Percentiles rank a stretch among this genome's conserved stretches.
These are phyloP conservation scores for Ascoidea rubescens DNA, from an alignment of 805 yeast species.

Conservation along the genomic window DNA sequence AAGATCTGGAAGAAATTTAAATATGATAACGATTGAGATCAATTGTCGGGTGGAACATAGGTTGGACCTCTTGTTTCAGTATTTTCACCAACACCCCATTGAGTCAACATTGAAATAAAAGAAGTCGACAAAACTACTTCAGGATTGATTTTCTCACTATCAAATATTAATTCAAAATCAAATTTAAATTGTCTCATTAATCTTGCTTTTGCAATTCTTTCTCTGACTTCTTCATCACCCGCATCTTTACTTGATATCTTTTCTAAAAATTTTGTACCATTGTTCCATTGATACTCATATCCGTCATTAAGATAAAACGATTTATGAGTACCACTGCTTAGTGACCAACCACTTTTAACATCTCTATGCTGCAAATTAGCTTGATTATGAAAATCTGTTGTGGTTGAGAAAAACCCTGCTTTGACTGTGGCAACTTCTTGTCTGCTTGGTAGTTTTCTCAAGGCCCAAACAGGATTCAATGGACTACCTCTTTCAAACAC, in stretches of 20 bases:
- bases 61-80: conserved; percentile 45
- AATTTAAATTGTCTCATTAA: conserved; percentile 43
- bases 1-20: no score
- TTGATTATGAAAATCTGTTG: conserved; percentile 35
- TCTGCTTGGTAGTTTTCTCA: conserved; percentile 29
- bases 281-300: conserved; percentile 39
- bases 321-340: conserved; percentile 24
- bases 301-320: conserved; percentile 40
- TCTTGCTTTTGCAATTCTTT: conserved; percentile 39
- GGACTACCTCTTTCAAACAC: conserved; percentile 37
- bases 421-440: conserved; percentile 35
- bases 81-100: conserved; percentile 45
- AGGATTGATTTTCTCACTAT: conserved; percentile 30
- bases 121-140: conserved; percentile 46
- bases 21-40: no score
- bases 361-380: conserved; percentile 30
- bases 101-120: conserved; percentile 49
- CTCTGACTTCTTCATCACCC: conserved; percentile 38
- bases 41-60: conserved; percentile 10
- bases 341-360: conserved; percentile 23
- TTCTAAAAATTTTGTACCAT: conserved; percentile 37
- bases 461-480: conserved; percentile 37
- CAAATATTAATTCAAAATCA: conserved; percentile 44
- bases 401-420: conserved; percentile 30
- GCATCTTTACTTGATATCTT: conserved; percentile 40